A percentile compares a stretch with the other conserved stretches of the same genome.
These are phyloP conservation scores for Colletotrichum sp. DNA, from an alignment of 2,329 filamentous ascomycete species.

Conservation along the genomic window DNA sequence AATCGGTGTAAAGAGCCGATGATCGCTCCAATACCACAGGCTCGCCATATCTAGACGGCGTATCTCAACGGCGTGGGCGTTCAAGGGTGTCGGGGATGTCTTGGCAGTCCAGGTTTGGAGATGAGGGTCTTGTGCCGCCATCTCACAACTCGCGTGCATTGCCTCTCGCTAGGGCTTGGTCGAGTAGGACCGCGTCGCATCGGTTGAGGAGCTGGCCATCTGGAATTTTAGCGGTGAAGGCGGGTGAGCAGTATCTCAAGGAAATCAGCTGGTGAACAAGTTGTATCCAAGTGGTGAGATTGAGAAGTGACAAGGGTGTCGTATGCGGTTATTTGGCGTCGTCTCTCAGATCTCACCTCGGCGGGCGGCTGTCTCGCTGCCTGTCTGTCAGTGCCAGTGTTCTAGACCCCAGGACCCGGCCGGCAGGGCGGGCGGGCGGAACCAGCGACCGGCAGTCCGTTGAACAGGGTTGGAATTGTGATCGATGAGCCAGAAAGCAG, in stretches of 20 bases:
- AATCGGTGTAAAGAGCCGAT: neutral
- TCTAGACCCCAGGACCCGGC: neutral
- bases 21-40: neutral
- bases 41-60: neutral
- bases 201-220: neutral
- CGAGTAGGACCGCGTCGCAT: neutral
- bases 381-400: neutral
- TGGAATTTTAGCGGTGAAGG: conserved; percentile 8
- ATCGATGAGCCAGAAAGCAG: neutral
- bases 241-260: neutral
- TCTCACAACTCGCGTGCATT: conserved; percentile 18
- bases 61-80: neutral
- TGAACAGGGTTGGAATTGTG: neutral
- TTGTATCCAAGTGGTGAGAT: conserved; percentile 8
- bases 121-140: conserved; percentile 14
- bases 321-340: neutral
- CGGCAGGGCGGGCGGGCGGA: neutral
- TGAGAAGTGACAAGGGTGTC: neutral
- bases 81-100: neutral
- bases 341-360: neutral
- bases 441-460: neutral
- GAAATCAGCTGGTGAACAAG: neutral
- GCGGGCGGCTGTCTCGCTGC: neutral
- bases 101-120: conserved; percentile 8
- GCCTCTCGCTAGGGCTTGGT: neutral